Conservation (phyloP, 148 eudicot species). For the Vaccinium macrocarpon region DNA sequence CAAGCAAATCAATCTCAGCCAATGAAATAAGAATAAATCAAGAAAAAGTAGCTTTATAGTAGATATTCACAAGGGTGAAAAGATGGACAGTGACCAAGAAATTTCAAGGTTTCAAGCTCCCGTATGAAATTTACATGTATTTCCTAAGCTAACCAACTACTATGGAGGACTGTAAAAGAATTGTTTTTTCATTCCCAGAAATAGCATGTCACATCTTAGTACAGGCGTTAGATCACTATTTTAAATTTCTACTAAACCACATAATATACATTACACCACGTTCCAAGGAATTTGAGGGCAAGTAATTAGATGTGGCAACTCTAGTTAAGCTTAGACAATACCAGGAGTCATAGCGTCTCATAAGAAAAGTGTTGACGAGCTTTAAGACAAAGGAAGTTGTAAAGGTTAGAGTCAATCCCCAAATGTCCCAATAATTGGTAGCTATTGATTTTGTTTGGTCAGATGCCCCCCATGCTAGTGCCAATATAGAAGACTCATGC, state of each 20-base stretch:
- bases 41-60: neutral
- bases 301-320: slow-evolving; percentile 3
- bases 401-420: too few species aligned
- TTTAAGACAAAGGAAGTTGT: too few species aligned
- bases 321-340: neutral
- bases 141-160: neutral
- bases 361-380: too few species aligned
- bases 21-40: neutral
- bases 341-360: too few species aligned
- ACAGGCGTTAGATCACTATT: neutral
- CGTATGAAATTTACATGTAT: neutral
- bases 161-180: neutral
- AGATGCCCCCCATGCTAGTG: too few species aligned
- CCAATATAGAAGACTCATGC: too few species aligned
- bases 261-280: neutral
- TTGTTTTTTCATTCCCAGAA: neutral
- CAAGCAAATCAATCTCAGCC: neutral
- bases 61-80: neutral
- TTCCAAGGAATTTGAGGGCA: neutral
- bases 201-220: neutral
- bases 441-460: too few species aligned
- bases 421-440: too few species aligned
- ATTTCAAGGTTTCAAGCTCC: neutral
- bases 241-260: too few species aligned
- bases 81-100: neutral